A percentile compares a stretch with the other conserved stretches of the same genome.
Evolutionary conservation across 306 rosid genomes (phyloP).

Genomic region (Senna siamea): DNA sequence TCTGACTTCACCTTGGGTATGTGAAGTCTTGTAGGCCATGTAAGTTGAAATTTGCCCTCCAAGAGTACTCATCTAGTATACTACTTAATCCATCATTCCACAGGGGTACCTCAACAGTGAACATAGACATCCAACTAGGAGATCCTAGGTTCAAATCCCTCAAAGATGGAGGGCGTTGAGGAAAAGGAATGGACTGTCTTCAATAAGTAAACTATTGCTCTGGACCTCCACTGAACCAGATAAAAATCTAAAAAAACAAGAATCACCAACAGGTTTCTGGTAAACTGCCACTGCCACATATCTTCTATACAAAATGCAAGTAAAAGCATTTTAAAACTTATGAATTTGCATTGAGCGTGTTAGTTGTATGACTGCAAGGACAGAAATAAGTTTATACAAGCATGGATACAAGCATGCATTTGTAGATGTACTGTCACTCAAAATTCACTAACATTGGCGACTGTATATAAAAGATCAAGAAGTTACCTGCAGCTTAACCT

Average conservation of each 20-base stretch:
- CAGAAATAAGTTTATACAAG: conserved; percentile 9
- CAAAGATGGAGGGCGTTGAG: not conserved
- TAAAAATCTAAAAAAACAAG: not conserved
- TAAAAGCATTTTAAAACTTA: not conserved
- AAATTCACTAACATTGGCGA: not conserved
- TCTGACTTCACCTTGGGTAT: not conserved
- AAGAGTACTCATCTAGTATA: not conserved
- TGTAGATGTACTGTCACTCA: not conserved
- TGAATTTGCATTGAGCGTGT: not conserved
- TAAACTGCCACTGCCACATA: not conserved
- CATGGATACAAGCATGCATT: not conserved
- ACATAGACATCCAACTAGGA: conserved; percentile 2
- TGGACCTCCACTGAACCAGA: conserved; percentile 1
- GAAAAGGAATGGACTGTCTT: conserved; percentile 12
- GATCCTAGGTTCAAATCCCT: conserved; percentile 9
- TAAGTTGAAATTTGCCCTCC: not conserved
- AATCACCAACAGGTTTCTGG: not conserved
- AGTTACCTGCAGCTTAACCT: conserved; percentile 95
- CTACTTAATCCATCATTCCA: not conserved
- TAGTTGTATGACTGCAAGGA: not conserved
- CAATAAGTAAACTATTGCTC: not conserved
- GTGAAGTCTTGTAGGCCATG: not conserved
- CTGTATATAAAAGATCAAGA: conserved; percentile 30
- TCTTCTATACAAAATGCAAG: not conserved
- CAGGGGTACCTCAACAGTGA: not conserved